Evolutionary conservation across 441 rosid species (phyloP), one percentile per base, ranked within the genome.

Genomic region (Croton laevigatus): DNA sequence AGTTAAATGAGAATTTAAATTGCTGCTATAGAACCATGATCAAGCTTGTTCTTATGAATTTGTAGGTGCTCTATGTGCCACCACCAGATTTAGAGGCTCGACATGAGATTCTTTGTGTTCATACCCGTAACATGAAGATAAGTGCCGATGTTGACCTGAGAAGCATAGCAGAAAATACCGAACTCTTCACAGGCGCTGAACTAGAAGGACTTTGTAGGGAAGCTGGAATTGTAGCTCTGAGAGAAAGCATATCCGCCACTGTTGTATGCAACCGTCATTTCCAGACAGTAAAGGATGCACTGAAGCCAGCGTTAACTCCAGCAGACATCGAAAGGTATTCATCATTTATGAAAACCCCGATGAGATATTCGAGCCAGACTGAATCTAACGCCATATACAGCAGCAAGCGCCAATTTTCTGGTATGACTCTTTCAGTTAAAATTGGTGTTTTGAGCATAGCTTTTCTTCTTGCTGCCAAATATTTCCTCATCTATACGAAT

Each of bases 151-250:
- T 94, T 55, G 84, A 92, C 77, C 86, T 94, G 52, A 78, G 80
- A 64, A 83, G 81, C 70, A 81, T 89, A 62, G 97, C 98, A 5
- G 87, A 84, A 63, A 91, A 85, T n/a, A 90, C 97, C 0, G 91
- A 90, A 44, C 88, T 87, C 38, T 91, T 94, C 73, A 91, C 96
- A 0, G 97, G 98, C 44, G 96, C 97, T 0, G 97, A 94, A 68
- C 82, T 91, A 44, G 93, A 91, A 60, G 90, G 94, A 46, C 81
- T 94, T 59, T 94, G 98, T 70, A 71, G 86, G 76, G 97, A 94
- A 87, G 91, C 91, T 23, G 97, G 96, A 72, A 85, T 88, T 3
- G 93, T 85, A 36, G 91, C 97, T n/a, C 81, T 91, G 69, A 84
- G 97, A 80, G 99, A 92, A 81, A 79, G 88, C 84, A 90, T 90